Evolutionary conservation across 148 eudicot genomes (phyloP).

Genomic region (Camellia lanceoleosa): DNA sequence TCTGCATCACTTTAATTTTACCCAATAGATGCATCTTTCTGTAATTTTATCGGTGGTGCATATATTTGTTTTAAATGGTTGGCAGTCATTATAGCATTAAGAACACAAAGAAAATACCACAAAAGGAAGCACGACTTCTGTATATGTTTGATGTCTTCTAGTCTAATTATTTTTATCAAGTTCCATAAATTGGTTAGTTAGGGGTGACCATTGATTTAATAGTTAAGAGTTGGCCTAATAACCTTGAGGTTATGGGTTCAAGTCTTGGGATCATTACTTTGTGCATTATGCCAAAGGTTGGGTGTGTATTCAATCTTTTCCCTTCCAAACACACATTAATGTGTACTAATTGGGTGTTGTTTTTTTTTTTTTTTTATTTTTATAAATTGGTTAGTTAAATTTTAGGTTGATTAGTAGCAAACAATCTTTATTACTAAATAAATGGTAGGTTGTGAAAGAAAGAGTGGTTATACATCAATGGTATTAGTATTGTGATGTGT

Average conservation of each 20-base stretch:
- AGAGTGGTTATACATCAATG: not conserved
- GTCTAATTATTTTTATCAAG: not conserved
- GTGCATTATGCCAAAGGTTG: no score
- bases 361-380: not conserved
- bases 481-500: no score
- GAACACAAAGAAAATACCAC: not conserved
- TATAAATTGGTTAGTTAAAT: not conserved
- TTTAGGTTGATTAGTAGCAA: not conserved
- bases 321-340: no score
- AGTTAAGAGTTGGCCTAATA: no score
- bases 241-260: no score
- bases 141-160: not conserved
- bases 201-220: no score
- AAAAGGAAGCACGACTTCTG: not conserved
- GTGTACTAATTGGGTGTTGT: no score
- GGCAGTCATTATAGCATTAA: no score
- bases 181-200: not conserved
- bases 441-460: not conserved
- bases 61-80: not conserved
- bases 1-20: not conserved
- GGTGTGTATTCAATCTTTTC: no score
- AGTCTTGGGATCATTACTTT: no score
- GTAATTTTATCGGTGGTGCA: not conserved
- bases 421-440: not conserved
- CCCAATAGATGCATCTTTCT: not conserved